Percentiles rank a stretch among this genome's conserved stretches.
Evolutionary conservation across 2,329 filamentous ascomycete species (phyloP).

Genomic region (Aspergillus fumigatus): DNA sequence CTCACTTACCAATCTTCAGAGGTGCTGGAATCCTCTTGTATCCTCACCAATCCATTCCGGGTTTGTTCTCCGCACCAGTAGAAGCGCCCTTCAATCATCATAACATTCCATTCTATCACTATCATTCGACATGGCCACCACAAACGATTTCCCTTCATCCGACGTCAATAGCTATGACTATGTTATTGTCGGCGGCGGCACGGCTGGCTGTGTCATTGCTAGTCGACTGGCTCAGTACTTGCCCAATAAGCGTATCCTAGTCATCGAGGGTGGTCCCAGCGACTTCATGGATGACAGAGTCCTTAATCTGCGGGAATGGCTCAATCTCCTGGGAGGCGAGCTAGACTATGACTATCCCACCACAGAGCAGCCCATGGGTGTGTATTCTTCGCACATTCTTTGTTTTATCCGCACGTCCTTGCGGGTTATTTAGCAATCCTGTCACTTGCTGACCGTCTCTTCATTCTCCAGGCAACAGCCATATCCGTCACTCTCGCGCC

Average conservation of each 20-base stretch:
- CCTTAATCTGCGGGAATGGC: slow-evolving; percentile 81
- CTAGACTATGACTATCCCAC: slow-evolving; percentile 90
- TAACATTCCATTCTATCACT: not conserved
- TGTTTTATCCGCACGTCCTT: not conserved
- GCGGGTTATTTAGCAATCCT: not conserved
- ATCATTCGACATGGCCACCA: slow-evolving; percentile 55
- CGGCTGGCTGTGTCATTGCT: slow-evolving; percentile 79
- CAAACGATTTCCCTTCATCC: slow-evolving; percentile 59
- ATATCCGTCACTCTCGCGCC: slow-evolving; percentile 86
- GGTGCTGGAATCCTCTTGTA: slow-evolving; percentile 1
- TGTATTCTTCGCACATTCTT: slow-evolving; percentile 14
- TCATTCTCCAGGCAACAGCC: slow-evolving; percentile 64
- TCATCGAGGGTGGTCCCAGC: slow-evolving; percentile 85
- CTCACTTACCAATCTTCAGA: not conserved
- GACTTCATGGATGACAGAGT: slow-evolving; percentile 87
- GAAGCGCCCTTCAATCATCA: not conserved
- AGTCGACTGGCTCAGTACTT: slow-evolving; percentile 77
- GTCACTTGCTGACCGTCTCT: not conserved
- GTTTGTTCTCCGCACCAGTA: not conserved
- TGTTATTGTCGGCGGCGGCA: slow-evolving; percentile 79
- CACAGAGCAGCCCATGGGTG: slow-evolving; percentile 77
- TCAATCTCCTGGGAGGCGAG: slow-evolving; percentile 76
- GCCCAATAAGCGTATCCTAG: slow-evolving; percentile 71
- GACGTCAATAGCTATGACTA: slow-evolving; percentile 73
- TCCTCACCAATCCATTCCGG: not conserved